A percentile compares a stretch with the other conserved stretches of the same genome.
Conservation (phyloP, 139 green algal genomes). For the Volvox reticuliferus region DNA sequence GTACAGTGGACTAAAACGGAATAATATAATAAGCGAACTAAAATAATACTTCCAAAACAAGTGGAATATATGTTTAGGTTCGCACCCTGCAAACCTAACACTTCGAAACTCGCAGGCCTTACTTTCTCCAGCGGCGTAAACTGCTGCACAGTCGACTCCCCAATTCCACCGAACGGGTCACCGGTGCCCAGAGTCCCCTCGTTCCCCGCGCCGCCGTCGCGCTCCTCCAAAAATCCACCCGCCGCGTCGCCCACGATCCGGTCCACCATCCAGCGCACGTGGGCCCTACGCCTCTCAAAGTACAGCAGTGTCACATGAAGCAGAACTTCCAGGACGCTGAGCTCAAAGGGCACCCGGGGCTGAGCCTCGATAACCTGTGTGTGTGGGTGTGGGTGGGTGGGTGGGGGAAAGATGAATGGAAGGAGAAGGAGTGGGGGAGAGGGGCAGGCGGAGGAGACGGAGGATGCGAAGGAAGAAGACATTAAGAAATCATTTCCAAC, state of each 20-base stretch:
- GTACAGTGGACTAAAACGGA: no score
- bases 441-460: neutral
- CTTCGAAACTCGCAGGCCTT: neutral
- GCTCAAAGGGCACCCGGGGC: conserved; percentile 63
- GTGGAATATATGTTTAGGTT: no score
- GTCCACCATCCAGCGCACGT: conserved; percentile 59
- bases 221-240: neutral
- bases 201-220: neutral
- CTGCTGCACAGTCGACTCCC: conserved; percentile 48
- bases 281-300: conserved; percentile 60
- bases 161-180: conserved; percentile 37
- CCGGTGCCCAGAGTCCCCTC: conserved; percentile 4
- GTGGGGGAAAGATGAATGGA: neutral
- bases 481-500: no score
- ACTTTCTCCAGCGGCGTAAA: conserved; percentile 70
- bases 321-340: conserved; percentile 64
- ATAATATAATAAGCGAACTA: no score
- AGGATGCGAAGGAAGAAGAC: no score
- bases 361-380: conserved; percentile 28
- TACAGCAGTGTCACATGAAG: conserved; percentile 53
- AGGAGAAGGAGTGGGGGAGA: neutral
- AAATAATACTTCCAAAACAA: no score
- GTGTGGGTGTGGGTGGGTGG: neutral
- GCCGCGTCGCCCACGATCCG: conserved; percentile 28
- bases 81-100: no score